Evolutionary conservation across 371 early-diverging fungal genomes (phyloP).

Genomic region (Syncephalis fuscata): DNA sequence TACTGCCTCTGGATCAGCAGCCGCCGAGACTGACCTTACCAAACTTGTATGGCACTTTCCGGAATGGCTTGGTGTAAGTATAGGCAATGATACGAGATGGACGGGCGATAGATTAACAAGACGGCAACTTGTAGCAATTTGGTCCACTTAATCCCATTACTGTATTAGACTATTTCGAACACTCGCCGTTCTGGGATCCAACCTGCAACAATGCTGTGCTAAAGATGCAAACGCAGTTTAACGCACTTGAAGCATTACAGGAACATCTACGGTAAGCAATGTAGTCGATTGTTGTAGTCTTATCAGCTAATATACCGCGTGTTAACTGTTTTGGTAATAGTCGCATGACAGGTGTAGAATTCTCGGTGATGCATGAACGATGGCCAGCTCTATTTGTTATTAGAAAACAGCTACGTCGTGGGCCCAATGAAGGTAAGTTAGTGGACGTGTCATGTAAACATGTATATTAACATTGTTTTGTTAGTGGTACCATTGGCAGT

Average conservation of each 20-base stretch:
- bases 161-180: conserved; percentile 88
- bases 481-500: conserved; percentile 45
- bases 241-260: conserved; percentile 48
- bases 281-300: background rate
- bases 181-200: conserved; percentile 93
- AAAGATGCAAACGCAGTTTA: conserved; percentile 95
- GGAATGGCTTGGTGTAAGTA: conserved; percentile 27
- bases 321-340: conserved; percentile 13
- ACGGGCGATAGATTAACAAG: background rate
- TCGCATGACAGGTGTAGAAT: conserved; percentile 81
- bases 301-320: background rate
- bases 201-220: conserved; percentile 89
- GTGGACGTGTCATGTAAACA: background rate
- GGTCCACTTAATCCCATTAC: conserved; percentile 64
- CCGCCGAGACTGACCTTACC: conserved; percentile 14
- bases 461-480: background rate
- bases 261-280: conserved; percentile 34
- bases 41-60: conserved; percentile 37
- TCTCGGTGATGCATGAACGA: conserved; percentile 56
- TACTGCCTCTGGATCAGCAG: conserved; percentile 1
- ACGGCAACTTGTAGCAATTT: conserved; percentile 19
- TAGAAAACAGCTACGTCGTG: conserved; percentile 53
- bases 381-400: conserved; percentile 69
- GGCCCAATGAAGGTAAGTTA: conserved; percentile 35
- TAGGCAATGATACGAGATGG: background rate